Percentiles rank a stretch among this genome's conserved stretches.
Evolutionary conservation across 2,329 filamentous ascomycete species (phyloP).

Genomic region (Aureobasidium subglaciale): DNA sequence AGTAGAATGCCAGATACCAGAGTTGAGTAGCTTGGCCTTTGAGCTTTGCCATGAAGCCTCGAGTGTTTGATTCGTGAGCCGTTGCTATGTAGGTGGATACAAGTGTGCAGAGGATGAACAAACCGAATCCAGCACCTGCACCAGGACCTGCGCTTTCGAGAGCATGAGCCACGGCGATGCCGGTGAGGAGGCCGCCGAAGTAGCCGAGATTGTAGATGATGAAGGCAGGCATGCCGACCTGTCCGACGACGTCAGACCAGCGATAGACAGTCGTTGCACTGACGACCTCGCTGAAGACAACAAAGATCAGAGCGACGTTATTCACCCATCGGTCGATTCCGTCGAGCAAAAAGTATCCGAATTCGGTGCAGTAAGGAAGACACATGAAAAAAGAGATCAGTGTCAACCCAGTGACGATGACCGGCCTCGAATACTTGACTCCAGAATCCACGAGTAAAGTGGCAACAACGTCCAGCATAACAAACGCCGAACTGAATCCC

Average conservation of each 20-base stretch:
- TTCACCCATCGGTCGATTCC: slow-evolving; percentile 52
- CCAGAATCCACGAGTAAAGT: slow-evolving; percentile 49
- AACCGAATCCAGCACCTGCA: slow-evolving; percentile 43
- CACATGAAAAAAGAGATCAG: slow-evolving; percentile 48
- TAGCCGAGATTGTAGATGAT: slow-evolving; percentile 45
- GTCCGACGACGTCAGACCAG: slow-evolving; percentile 41
- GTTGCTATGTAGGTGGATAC: slow-evolving; percentile 21
- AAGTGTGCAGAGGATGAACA: slow-evolving; percentile 42
- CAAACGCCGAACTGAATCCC: slow-evolving; percentile 53
- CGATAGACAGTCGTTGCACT: slow-evolving; percentile 48
- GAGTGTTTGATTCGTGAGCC: neutral
- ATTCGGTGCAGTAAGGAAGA: slow-evolving; percentile 51
- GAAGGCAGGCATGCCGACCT: slow-evolving; percentile 41
- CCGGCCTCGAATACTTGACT: slow-evolving; percentile 39
- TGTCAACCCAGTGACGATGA: slow-evolving; percentile 45
- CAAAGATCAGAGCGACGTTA: slow-evolving; percentile 48
- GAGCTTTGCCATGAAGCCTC: neutral
- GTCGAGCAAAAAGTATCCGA: slow-evolving; percentile 50
- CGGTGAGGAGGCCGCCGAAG: slow-evolving; percentile 47
- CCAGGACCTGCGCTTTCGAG: slow-evolving; percentile 14
- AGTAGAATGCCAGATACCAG: slow-evolving; percentile 52
- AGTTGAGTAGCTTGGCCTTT: slow-evolving; percentile 30
- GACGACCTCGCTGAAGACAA: slow-evolving; percentile 48
- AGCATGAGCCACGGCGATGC: slow-evolving; percentile 45
- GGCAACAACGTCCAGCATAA: slow-evolving; percentile 51